These are phyloP conservation scores for Orychophragmus violaceus DNA, from an alignment of 345 rosid species.

Conservation along the genomic window DNA sequence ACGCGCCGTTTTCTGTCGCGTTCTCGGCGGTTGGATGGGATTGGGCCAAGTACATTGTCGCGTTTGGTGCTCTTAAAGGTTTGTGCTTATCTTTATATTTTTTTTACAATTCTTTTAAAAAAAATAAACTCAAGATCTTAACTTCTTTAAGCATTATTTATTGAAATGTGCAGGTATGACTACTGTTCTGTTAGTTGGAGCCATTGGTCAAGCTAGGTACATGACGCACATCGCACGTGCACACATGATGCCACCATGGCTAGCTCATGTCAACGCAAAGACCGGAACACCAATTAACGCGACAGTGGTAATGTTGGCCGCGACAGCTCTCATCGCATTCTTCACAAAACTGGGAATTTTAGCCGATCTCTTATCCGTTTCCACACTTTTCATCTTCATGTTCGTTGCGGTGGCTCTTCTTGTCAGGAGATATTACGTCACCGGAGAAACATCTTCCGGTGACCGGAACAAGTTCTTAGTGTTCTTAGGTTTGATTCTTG, in stretches of 20 bases:
- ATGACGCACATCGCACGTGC: constrained; percentile 80
- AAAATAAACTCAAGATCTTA: background rate
- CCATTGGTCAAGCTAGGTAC: constrained; percentile 79
- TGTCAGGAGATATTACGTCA: constrained; percentile 66
- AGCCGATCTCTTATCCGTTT: constrained; percentile 58
- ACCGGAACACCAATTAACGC: constrained; percentile 82
- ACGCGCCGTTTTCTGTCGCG: constrained; percentile 75
- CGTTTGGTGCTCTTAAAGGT: constrained; percentile 65
- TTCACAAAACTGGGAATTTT: constrained; percentile 58
- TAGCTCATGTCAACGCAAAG: constrained; percentile 50
- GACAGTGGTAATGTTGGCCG: constrained; percentile 51
- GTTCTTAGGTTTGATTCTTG: constrained; percentile 41
- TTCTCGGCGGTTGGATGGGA: constrained; percentile 54
- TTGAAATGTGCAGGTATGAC: constrained; percentile 50
- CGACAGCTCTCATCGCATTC: constrained; percentile 60
- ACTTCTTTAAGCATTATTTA: background rate
- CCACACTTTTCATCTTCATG: constrained; percentile 81
- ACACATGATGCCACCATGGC: constrained; percentile 89
- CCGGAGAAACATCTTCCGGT: constrained; percentile 39
- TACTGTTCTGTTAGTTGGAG: constrained; percentile 62
- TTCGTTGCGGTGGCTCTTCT: constrained; percentile 68
- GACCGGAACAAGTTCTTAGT: constrained; percentile 43
- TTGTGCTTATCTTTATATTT: background rate
- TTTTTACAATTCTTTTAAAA: background rate
- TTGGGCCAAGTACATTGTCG: constrained; percentile 88